phyloP scores from a whole-genome alignment of 169 alveolate genomes.

The Amoebophrya sp. region DNA sequence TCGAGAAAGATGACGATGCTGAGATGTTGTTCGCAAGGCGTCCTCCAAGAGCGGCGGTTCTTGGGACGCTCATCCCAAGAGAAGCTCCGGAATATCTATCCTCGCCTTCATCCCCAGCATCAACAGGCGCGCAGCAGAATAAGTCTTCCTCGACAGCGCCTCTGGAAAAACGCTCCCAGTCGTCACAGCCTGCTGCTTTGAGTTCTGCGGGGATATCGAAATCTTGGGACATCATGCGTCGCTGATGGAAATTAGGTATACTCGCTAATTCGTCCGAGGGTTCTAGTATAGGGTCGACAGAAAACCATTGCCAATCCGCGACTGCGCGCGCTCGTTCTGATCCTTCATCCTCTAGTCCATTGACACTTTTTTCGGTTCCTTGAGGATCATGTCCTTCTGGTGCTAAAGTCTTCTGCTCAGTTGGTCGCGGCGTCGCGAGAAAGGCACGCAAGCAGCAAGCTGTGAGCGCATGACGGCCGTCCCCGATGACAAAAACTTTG shows the following conservation, averaged over 20 bases:
- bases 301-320: background rate
- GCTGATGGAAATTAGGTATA: background rate
- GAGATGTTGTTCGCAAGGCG: too few species aligned
- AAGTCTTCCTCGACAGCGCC: too few species aligned
- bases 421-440: background rate
- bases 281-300: background rate
- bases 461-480: background rate
- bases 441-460: conserved; percentile 1
- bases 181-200: background rate
- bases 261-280: background rate
- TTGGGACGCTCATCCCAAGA: too few species aligned
- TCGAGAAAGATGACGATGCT: too few species aligned
- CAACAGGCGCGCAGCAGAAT: too few species aligned
- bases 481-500: background rate
- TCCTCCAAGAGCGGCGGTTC: too few species aligned
- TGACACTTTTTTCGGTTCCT: background rate
- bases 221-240: background rate
- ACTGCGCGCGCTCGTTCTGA: too few species aligned
- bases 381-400: background rate
- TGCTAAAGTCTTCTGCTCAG: background rate
- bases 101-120: too few species aligned
- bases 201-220: background rate
- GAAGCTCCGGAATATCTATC: too few species aligned
- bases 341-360: background rate
- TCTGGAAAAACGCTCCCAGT: too few species aligned